A percentile compares a stretch with the other conserved stretches of the same genome.
Evolutionary conservation across 2,329 filamentous ascomycete genomes (phyloP).

Genomic region (Apiospora sp.): DNA sequence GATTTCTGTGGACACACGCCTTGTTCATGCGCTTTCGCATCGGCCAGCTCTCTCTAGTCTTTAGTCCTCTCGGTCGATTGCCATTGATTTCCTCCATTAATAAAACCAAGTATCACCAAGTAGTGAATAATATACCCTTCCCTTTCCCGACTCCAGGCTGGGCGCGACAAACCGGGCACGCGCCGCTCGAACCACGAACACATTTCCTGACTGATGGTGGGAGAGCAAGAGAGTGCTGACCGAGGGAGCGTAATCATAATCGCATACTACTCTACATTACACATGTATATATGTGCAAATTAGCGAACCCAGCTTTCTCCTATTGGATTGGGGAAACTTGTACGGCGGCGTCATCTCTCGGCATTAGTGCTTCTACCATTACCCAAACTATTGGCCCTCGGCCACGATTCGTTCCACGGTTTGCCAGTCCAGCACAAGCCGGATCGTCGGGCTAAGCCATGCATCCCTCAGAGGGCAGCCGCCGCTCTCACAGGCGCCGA

Average conservation of each 20-base stretch:
- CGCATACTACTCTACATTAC: background rate
- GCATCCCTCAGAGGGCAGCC: constrained; percentile 37
- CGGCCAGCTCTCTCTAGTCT: background rate
- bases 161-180: constrained; percentile 5
- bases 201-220: background rate
- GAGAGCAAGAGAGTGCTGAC: background rate
- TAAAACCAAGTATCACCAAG: background rate
- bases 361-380: constrained; percentile 17
- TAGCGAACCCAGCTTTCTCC: constrained; percentile 2
- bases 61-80: background rate
- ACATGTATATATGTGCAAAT: constrained; percentile 16
- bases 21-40: constrained; percentile 15
- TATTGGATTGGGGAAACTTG: constrained; percentile 11
- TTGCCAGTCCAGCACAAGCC: constrained; percentile 1
- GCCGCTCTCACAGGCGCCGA: constrained; percentile 41
- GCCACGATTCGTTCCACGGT: constrained; percentile 16
- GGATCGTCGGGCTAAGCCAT: constrained; percentile 14
- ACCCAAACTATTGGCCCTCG: constrained; percentile 2
- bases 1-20: constrained; percentile 11
- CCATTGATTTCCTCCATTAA: background rate
- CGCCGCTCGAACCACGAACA: constrained; percentile 1
- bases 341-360: constrained; percentile 3
- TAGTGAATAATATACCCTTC: constrained; percentile 11
- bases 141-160: constrained; percentile 4
- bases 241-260: constrained; percentile 8